These are phyloP conservation scores for Venturia effusa DNA, from an alignment of 2,329 filamentous ascomycete species.

Conservation along the genomic window DNA sequence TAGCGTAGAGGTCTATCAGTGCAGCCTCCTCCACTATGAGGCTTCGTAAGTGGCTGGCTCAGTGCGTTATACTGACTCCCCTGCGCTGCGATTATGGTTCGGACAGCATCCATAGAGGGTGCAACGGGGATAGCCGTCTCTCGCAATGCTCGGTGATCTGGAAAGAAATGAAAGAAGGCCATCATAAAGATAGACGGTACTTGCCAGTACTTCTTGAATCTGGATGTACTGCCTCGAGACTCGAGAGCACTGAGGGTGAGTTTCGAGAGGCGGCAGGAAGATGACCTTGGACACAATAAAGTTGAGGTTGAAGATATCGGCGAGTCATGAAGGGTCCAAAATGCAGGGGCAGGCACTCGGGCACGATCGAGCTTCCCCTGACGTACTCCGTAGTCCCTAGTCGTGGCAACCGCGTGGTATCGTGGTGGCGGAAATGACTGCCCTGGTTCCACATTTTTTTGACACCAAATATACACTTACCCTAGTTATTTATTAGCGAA, in stretches of 20 bases:
- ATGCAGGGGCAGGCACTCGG: background rate
- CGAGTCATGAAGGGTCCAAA: constrained; percentile 1
- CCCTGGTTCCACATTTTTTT: too few species aligned
- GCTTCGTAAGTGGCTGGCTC: constrained; percentile 22
- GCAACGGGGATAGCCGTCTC: constrained; percentile 21
- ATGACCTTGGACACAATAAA: too few species aligned
- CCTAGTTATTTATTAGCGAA: too few species aligned
- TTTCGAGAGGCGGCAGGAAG: too few species aligned
- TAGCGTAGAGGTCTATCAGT: constrained; percentile 23
- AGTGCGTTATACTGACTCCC: constrained; percentile 20
- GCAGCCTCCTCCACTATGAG: constrained; percentile 21
- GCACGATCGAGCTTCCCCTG: background rate
- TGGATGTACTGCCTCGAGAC: too few species aligned
- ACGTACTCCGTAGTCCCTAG: background rate
- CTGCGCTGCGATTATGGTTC: constrained; percentile 18
- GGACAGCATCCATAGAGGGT: constrained; percentile 24
- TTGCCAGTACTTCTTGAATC: too few species aligned
- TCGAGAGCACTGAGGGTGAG: too few species aligned
- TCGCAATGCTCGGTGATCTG: constrained; percentile 23
- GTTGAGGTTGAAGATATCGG: too few species aligned
- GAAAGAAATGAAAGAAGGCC: too few species aligned
- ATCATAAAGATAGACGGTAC: too few species aligned
- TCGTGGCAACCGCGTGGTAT: background rate
- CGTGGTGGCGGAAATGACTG: too few species aligned
- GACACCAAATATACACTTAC: too few species aligned